Base-by-base conservation (phyloP, 208 protist species). In the Porcisia deanei region DNA sequence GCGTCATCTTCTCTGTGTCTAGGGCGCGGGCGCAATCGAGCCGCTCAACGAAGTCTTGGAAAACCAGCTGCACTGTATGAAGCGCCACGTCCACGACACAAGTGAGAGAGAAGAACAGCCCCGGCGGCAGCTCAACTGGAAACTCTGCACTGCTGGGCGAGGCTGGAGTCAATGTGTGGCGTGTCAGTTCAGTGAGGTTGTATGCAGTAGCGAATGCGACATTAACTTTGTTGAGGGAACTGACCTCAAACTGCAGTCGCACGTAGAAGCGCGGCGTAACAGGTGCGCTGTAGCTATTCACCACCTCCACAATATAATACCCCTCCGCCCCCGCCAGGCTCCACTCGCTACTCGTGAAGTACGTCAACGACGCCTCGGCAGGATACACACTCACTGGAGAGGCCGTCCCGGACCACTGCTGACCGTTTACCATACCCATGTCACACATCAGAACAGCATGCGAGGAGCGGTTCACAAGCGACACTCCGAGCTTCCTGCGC, bases 281-380 rank as follows among this genome's bases (percentile, higher is more conserved):
- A 7, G 87, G 79, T 0, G 75, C 63, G 25, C 41, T 79, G 79
- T 79, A 82, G 20, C 61, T 79, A 66, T 94, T 92, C 47, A 85
- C 61, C 34, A 94, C n/a, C 69, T 93, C 84, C 18, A 94, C 41
- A 49, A 94, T 86, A 66, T 88, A 91, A 73, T 84, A 92, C 41
- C 69, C 89, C 73, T 94, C 88, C 55, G 88, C 92, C 4, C 90
- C 92, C 49, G 86, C 85, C 7, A 94, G 72, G 73, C 87, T 93
- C 88, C 89, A 91, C 45, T 63, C 73, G 52, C 58, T 64, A 79
- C 91, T 94, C 10, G 87, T 92, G 76, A 92, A 94, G 58, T 88
- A 83, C 14, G 79, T 86, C 18, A 96, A 81, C 39, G 87, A 94
- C 1, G 89, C 89, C 57, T 90, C 78, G 9, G 72, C 66, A 14